These are phyloP conservation scores for Candida hispaniensis DNA, from an alignment of 805 yeast species.

Conservation along the genomic window DNA sequence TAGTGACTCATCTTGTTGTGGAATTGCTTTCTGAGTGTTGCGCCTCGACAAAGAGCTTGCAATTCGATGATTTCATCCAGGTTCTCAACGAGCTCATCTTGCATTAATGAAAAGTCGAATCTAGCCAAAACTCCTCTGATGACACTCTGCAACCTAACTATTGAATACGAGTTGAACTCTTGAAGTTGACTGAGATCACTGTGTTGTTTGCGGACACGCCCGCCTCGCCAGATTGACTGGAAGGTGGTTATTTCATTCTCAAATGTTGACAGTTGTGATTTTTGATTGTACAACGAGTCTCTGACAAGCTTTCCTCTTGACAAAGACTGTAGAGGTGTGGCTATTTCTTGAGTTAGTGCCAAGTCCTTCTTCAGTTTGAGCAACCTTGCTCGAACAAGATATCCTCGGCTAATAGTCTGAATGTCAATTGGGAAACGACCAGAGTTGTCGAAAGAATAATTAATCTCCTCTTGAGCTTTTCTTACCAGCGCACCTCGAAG, in stretches of 20 bases:
- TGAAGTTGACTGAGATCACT: conserved; percentile 19
- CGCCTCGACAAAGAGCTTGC: conserved; percentile 30
- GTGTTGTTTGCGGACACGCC: conserved; percentile 10
- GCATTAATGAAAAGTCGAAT: conserved; percentile 25
- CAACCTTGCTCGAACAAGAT: no score
- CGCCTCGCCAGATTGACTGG: conserved; percentile 7
- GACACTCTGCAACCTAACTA: conserved; percentile 29
- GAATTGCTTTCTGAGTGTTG: conserved; percentile 24
- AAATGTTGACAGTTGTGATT: background rate
- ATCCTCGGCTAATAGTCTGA: no score
- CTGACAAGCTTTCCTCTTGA: conserved; percentile 6
- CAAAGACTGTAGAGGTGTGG: conserved; percentile 12
- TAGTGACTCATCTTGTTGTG: conserved; percentile 38
- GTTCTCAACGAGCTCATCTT: conserved; percentile 30
- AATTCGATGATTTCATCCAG: conserved; percentile 24
- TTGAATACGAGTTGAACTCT: conserved; percentile 20
- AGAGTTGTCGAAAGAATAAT: no score
- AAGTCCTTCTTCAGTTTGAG: no score
- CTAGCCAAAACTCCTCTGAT: conserved; percentile 32
- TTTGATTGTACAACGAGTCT: background rate
- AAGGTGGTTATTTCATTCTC: background rate
- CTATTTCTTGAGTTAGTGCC: no score
- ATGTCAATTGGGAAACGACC: no score
- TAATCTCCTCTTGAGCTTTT: no score
- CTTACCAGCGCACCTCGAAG: conserved; percentile 8